A percentile compares a stretch with the other conserved stretches of the same genome.
phyloP scores from a whole-genome alignment of 495 filamentous ascomycete genomes.

The Podospora didyma region DNA sequence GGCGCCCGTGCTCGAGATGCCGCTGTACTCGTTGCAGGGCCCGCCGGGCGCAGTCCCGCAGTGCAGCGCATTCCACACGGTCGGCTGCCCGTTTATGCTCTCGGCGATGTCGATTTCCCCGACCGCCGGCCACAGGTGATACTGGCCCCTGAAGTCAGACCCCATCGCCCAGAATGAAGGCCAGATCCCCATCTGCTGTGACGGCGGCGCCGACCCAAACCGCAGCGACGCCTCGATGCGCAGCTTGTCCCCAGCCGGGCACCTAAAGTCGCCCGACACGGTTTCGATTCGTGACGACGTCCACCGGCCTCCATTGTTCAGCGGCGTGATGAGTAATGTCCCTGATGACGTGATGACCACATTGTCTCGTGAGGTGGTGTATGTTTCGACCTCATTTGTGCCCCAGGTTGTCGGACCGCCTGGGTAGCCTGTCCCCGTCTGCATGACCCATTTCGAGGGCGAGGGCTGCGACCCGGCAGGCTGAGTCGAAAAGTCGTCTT shows the following conservation, averaged over 20 bases:
- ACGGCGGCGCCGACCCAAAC: conserved; percentile 28
- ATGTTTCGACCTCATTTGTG: conserved; percentile 28
- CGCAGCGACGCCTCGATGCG: conserved; percentile 35
- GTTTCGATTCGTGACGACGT: conserved; percentile 44
- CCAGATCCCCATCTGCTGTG: conserved; percentile 44
- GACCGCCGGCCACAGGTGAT: conserved; percentile 35
- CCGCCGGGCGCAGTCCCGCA: conserved; percentile 39
- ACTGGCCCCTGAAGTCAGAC: conserved; percentile 27
- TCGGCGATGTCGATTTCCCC: conserved; percentile 48
- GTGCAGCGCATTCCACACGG: conserved; percentile 40
- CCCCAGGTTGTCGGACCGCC: conserved; percentile 28
- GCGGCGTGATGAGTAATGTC: conserved; percentile 18
- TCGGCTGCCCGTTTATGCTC: conserved; percentile 36
- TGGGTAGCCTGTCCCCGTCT: conserved; percentile 26
- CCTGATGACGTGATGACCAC: conserved; percentile 17
- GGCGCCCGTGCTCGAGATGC: conserved; percentile 22
- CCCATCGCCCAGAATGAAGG: conserved; percentile 48
- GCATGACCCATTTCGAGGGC: conserved; percentile 19
- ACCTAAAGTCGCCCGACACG: conserved; percentile 26
- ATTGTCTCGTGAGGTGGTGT: conserved; percentile 23
- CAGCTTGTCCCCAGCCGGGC: conserved; percentile 29
- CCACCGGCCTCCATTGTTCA: conserved; percentile 25
- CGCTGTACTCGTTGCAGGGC: conserved; percentile 41
- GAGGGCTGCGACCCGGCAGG: conserved; percentile 8
- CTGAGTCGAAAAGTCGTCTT: conserved; percentile 15